Evolutionary conservation across 495 filamentous ascomycete species (phyloP).

Genomic region (Tuber melanosporum): DNA sequence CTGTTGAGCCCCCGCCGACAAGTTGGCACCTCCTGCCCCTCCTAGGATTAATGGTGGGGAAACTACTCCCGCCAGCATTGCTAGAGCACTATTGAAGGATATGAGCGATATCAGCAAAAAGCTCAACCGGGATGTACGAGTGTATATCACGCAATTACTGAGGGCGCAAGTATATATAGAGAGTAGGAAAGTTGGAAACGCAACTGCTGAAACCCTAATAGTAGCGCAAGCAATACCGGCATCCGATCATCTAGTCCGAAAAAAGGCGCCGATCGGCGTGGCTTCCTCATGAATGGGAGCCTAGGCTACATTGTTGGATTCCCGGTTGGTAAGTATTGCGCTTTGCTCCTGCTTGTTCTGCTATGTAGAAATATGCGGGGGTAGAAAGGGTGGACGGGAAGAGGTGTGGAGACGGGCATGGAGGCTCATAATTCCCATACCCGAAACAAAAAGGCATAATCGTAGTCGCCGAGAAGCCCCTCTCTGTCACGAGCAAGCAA

Average conservation of each 20-base stretch:
- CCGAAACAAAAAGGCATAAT: slow-evolving; percentile 61
- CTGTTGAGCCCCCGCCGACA: slow-evolving; percentile 55
- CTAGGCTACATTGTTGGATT: slow-evolving; percentile 63
- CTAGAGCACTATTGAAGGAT: slow-evolving; percentile 29
- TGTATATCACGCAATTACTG: not conserved
- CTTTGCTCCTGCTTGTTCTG: slow-evolving; percentile 1
- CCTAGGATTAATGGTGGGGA: slow-evolving; percentile 76
- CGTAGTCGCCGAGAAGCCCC: slow-evolving; percentile 75
- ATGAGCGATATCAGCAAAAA: slow-evolving; percentile 47
- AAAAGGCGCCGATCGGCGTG: slow-evolving; percentile 62
- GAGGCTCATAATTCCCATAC: slow-evolving; percentile 12
- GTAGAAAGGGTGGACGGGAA: not conserved
- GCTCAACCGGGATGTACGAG: not conserved
- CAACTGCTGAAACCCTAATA: slow-evolving; percentile 63
- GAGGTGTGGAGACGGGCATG: not conserved
- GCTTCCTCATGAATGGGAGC: slow-evolving; percentile 71
- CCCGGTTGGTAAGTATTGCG: not conserved
- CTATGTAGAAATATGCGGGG: not conserved
- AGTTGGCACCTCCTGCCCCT: slow-evolving; percentile 59
- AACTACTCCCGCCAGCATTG: slow-evolving; percentile 61
- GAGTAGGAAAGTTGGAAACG: not conserved
- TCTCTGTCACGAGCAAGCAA: slow-evolving; percentile 43
- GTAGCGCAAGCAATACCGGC: slow-evolving; percentile 68
- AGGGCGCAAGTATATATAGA: not conserved
- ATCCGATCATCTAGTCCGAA: slow-evolving; percentile 81